These are phyloP conservation scores for Zygoascus flipseniorum DNA, from an alignment of 805 yeast species.

Conservation along the genomic window DNA sequence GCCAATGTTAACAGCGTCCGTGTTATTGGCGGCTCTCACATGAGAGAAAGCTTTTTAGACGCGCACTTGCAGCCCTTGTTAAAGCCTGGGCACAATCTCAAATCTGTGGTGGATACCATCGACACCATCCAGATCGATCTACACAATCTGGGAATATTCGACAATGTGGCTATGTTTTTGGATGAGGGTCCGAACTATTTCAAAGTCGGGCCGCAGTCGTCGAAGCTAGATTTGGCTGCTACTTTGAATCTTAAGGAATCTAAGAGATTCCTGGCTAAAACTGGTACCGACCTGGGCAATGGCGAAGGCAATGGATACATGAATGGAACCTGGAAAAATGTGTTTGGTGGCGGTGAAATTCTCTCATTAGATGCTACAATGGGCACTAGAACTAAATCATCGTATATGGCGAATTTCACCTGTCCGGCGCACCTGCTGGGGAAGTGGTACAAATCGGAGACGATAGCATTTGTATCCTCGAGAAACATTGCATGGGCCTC, in stretches of 20 bases:
- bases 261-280: slow-evolving; percentile 69
- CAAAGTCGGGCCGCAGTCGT: background rate
- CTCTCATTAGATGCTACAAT: slow-evolving; percentile 47
- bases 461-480: slow-evolving; percentile 36
- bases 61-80: slow-evolving; percentile 28
- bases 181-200: slow-evolving; percentile 12
- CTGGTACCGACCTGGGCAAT: slow-evolving; percentile 94
- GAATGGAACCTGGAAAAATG: slow-evolving; percentile 55
- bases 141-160: slow-evolving; percentile 24
- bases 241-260: slow-evolving; percentile 18
- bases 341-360: slow-evolving; percentile 63
- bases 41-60: slow-evolving; percentile 22
- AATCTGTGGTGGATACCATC: slow-evolving; percentile 20
- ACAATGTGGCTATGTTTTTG: slow-evolving; percentile 18
- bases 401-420: slow-evolving; percentile 44
- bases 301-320: slow-evolving; percentile 95
- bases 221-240: slow-evolving; percentile 16
- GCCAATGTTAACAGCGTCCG: slow-evolving; percentile 21
- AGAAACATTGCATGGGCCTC: slow-evolving; percentile 46
- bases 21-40: slow-evolving; percentile 25
- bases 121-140: slow-evolving; percentile 25
- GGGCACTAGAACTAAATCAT: slow-evolving; percentile 52
- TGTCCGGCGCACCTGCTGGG: slow-evolving; percentile 41
- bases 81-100: slow-evolving; percentile 17
- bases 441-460: slow-evolving; percentile 33